Evolutionary conservation across 345 rosid species (phyloP).

Genomic region (Eucalyptus guilfoylei): DNA sequence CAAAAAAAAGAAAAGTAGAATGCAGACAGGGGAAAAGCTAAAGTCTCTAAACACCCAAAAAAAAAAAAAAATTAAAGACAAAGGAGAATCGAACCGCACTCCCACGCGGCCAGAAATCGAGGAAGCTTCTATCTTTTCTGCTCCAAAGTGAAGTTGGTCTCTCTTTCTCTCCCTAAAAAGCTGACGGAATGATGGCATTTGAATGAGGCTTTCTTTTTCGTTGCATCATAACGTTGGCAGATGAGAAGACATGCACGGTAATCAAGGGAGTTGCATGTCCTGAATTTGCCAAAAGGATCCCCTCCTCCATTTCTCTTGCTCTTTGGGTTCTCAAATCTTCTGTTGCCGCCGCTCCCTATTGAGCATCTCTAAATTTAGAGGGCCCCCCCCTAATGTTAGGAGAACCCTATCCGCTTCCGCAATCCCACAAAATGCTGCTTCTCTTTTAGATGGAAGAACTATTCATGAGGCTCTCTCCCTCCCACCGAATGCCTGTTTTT

Average conservation of each 20-base stretch:
- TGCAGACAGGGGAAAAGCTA: background rate
- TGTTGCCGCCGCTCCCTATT: background rate
- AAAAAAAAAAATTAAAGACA: background rate
- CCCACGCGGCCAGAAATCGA: constrained; percentile 33
- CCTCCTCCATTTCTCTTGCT: background rate
- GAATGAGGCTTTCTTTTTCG: background rate
- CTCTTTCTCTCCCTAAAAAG: background rate
- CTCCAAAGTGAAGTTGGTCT: background rate
- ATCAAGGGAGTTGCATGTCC: background rate
- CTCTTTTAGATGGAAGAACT: background rate
- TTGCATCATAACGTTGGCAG: background rate
- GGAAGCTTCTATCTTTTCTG: constrained; percentile 56
- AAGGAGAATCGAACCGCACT: constrained; percentile 16
- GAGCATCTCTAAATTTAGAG: background rate
- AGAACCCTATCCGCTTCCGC: background rate
- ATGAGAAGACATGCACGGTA: background rate
- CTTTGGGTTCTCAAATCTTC: background rate
- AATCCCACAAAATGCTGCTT: background rate
- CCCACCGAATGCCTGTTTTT: background rate
- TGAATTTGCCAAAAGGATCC: background rate
- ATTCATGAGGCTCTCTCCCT: background rate
- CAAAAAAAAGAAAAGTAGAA: background rate
- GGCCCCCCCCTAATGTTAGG: background rate
- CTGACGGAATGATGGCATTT: background rate
- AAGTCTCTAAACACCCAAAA: background rate